Base-by-base conservation (phyloP, 129 eudicot species). In the Centaurea solstitialis region DNA sequence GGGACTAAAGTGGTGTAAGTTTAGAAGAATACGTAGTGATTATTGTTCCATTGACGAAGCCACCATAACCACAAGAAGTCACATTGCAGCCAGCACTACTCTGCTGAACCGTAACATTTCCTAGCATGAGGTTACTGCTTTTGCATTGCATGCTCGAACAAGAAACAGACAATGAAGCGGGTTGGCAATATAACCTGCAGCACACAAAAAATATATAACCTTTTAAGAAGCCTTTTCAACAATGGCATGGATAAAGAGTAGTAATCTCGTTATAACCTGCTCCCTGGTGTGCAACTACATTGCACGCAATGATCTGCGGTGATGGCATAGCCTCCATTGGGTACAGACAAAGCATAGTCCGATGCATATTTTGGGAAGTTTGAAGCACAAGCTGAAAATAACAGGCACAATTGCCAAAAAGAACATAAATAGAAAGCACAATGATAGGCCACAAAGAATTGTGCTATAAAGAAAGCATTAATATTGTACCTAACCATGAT, bases 141-240 rank as follows among this genome's bases (percentile, higher is more conserved):
- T 86, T 89, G 87, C 99, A 96, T 81, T 96, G 99, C 99, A 96
- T 96, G 87, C 99, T 96, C 10, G 99, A 96, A 75, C 99, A 96
- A 75, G 98, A 96, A 79, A 93, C 99, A 1, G 98, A 93, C 81
- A 96, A 81, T 9, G 99, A 90, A 74, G 99, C 91, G 28, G 99
- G 98, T 86, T 74, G 88, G 90, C 99, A 96, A 80, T 93, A 96
- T 77, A 96, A 91, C 79, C 99, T 96, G 90, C 85, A 75, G 39
- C 39, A 76, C 35, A 69, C 22, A 84, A 73, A n/a, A n/a, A n/a
- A n/a, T n/a, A n/a, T n/a, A n/a, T n/a, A n/a, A n/a, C n/a, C 26
- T 20, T 38, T 33, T 20, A 24, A 72, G 11, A 33, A 50, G 22
- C 64, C 76, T 72, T 30, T n/a, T 67, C 33, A 7, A n/a, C 10